Conservation (phyloP, 2,329 filamentous ascomycete genomes). For the Stachybotrys chlorohalonatus region DNA sequence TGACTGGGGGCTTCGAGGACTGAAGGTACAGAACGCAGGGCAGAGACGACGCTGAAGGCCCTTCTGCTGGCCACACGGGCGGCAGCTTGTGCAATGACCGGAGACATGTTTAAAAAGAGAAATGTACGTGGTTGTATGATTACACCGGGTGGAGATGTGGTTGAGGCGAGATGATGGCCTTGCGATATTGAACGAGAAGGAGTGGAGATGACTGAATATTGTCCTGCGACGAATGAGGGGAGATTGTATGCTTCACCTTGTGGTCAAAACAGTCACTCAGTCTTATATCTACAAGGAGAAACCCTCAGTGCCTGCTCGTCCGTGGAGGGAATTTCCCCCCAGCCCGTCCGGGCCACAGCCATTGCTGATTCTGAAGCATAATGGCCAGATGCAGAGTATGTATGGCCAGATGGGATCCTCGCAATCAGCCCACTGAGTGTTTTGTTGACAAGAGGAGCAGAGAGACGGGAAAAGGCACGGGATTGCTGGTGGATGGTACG, state of each 20-base stretch:
- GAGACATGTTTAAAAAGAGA: conserved; percentile 14
- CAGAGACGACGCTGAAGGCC: conserved; percentile 22
- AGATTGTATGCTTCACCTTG: neutral
- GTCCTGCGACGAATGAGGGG: neutral
- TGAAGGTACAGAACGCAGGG: conserved; percentile 22
- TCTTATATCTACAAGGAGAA: neutral
- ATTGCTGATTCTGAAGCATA: neutral
- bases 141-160: neutral
- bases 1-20: conserved; percentile 26
- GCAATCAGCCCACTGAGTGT: neutral
- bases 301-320: too few relatives aligned
- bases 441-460: neutral
- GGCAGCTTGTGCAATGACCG: conserved; percentile 17
- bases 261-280: neutral
- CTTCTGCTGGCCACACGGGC: conserved; percentile 19
- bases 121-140: conserved; percentile 4
- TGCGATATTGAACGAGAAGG: neutral
- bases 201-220: neutral
- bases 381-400: neutral
- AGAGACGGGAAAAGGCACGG: neutral
- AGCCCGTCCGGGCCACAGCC: neutral
- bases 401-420: neutral
- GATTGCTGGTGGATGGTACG: neutral
- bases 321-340: too few relatives aligned
- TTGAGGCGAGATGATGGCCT: conserved; percentile 7